phyloP scores from a whole-genome alignment of 2,329 filamentous ascomycete genomes.

The Botrytis medusae region DNA sequence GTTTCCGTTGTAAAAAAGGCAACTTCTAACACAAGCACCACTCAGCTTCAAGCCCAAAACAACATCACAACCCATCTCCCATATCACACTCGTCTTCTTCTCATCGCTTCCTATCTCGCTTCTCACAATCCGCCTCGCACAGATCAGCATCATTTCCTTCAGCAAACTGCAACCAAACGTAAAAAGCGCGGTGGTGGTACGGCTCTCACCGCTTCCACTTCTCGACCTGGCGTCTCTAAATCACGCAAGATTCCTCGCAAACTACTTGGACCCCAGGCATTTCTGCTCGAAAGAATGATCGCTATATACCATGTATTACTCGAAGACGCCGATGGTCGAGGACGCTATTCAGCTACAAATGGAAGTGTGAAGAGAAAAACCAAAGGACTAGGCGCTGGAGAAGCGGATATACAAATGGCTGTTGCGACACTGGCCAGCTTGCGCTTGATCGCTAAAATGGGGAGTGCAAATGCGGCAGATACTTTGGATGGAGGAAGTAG shows the following conservation, averaged over 20 bases:
- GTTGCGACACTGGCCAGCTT: conserved; percentile 73
- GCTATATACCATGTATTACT: conserved; percentile 72
- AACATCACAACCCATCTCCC: conserved; percentile 61
- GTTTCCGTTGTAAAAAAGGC: conserved; percentile 25
- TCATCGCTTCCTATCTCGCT: conserved; percentile 76
- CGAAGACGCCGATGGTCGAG: conserved; percentile 41
- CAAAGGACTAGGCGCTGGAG: conserved; percentile 37
- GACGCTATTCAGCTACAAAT: conserved; percentile 27
- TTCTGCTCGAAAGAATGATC: conserved; percentile 74
- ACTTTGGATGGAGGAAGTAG: conserved; percentile 66
- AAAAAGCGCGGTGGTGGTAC: conserved; percentile 47
- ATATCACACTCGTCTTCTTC: conserved; percentile 69
- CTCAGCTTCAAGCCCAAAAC: conserved; percentile 24
- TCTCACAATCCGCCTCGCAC: conserved; percentile 76
- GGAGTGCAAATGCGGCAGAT: conserved; percentile 53
- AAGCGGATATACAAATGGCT: conserved; percentile 58
- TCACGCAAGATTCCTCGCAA: conserved; percentile 74
- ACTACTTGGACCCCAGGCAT: conserved; percentile 73
- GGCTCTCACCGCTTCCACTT: conserved; percentile 38
- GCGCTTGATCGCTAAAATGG: conserved; percentile 66
- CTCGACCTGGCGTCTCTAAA: conserved; percentile 45
- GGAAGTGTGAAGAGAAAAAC: conserved; percentile 16
- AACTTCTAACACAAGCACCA: conserved; percentile 17
- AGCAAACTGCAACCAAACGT: conserved; percentile 39
- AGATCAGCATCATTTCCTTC: conserved; percentile 72